Conservation (phyloP, 345 rosid genomes). For the Populus deltoides region DNA sequence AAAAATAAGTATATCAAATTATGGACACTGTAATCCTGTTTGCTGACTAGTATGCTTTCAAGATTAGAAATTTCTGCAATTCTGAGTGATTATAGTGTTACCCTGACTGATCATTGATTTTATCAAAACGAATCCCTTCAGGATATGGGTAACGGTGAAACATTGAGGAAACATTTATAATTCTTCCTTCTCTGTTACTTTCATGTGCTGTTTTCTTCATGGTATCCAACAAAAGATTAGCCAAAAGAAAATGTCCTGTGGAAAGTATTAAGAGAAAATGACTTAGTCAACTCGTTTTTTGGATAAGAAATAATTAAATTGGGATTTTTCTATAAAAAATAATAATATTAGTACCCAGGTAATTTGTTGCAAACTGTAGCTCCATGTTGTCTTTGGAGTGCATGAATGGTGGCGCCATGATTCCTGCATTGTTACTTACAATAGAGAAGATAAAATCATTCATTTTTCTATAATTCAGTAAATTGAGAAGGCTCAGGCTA, state of each 20-base stretch:
- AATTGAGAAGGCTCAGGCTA: background rate
- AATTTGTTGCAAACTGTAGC: slow-evolving; percentile 32
- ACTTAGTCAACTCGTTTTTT: background rate
- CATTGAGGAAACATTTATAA: slow-evolving; percentile 41
- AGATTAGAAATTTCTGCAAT: background rate
- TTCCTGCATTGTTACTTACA: slow-evolving; percentile 38
- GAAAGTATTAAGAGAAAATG: background rate
- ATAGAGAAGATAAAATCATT: slow-evolving; percentile 5
- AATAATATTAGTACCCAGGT: slow-evolving; percentile 14
- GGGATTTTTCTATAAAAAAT: background rate
- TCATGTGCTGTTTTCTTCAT: slow-evolving; percentile 44
- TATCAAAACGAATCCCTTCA: slow-evolving; percentile 47
- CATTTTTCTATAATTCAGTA: background rate
- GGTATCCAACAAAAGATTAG: slow-evolving; percentile 44
- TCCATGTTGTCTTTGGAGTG: slow-evolving; percentile 35
- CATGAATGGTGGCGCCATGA: slow-evolving; percentile 32
- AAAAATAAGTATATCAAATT: background rate
- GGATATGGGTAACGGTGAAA: slow-evolving; percentile 32
- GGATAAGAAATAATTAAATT: background rate
- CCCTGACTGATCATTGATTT: slow-evolving; percentile 41
- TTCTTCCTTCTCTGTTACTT: slow-evolving; percentile 46
- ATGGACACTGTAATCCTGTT: background rate
- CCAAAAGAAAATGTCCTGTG: slow-evolving; percentile 55
- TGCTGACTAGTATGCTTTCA: background rate
- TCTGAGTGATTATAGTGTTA: slow-evolving; percentile 9